Base-by-base conservation (phyloP, 2,329 filamentous ascomycete genomes). In the Didymella glomerata region DNA sequence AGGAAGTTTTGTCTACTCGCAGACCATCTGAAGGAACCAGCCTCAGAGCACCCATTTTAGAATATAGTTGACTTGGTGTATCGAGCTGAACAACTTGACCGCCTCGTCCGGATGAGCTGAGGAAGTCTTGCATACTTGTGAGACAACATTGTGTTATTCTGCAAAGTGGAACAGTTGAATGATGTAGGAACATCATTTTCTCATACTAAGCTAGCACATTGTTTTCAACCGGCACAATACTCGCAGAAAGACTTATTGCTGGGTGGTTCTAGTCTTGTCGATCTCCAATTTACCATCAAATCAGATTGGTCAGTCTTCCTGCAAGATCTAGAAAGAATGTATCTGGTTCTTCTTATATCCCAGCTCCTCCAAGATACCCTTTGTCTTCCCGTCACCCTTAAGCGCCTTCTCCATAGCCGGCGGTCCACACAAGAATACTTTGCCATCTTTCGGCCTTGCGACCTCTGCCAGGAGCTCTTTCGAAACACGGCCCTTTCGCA, bases 391-490 rank as follows among this genome's bases (percentile, higher is more conserved):
- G 18, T 55, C 53, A 10, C 53, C 53, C 13, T 45, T 36, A 22
- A 55, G 46, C 30, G 44, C 53, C 20, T 22, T 13, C 36, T 90
- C 86, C 87, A 91, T 90, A 0, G 81, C 80, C 1, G 88, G 87
- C 18, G 89, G 89, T 0, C 89, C 89, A 70, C 88, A 90, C 1
- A 91, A 80, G 68, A 90, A 88, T 0, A 91, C 85, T 75, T 89
- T 89, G 2, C 78, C 80, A 28, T 81, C 77, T 4, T 18, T 75
- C 60, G 60, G 68, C 3, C 75, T 68, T n/a, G 66, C 68, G n/a
- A 78, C 80, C 62, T 85, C 79, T 61, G 80, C 73, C 57, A 91
- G 67, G 32, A 90, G 66, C 56, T 83, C 80, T 69, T 80, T 82
- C 2, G 83, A 85, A 9, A 92, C 81, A 57, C 84, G 84, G 0